These are phyloP conservation scores for Actinomortierella wolfii DNA, from an alignment of 371 early-diverging fungal species.

Conservation along the genomic window DNA sequence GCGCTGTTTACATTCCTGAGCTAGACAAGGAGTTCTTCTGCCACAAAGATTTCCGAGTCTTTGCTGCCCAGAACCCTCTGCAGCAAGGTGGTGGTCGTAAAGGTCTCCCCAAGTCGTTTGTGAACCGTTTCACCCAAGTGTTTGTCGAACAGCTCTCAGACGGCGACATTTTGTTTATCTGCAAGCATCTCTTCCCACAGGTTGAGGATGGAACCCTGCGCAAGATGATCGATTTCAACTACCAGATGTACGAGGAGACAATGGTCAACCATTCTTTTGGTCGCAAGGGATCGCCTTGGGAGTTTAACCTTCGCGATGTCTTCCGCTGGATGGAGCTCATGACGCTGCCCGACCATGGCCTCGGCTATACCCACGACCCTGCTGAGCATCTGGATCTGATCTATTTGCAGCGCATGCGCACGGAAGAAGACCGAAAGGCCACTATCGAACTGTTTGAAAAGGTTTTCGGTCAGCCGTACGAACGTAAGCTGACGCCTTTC, in stretches of 20 bases:
- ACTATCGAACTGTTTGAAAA: slow-evolving; percentile 67
- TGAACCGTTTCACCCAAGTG: slow-evolving; percentile 97
- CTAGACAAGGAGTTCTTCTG: slow-evolving; percentile 86
- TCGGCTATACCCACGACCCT: slow-evolving; percentile 56
- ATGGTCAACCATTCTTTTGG: slow-evolving; percentile 85
- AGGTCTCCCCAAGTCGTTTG: slow-evolving; percentile 97
- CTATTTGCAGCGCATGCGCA: slow-evolving; percentile 90
- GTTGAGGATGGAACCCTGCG: slow-evolving; percentile 53
- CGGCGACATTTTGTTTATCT: slow-evolving; percentile 82
- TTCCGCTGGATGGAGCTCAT: slow-evolving; percentile 92
- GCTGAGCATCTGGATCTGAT: slow-evolving; percentile 78
- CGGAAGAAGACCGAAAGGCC: slow-evolving; percentile 73
- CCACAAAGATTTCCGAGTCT: slow-evolving; percentile 88
- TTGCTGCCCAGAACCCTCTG: slow-evolving; percentile 99
- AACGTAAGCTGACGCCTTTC: slow-evolving; percentile 48
- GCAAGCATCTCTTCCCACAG: slow-evolving; percentile 69
- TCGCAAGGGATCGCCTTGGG: slow-evolving; percentile 93
- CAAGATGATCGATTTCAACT: slow-evolving; percentile 90
- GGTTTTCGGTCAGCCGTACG: slow-evolving; percentile 62
- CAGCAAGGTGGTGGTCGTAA: slow-evolving; percentile 98
- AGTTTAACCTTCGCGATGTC: slow-evolving; percentile 97
- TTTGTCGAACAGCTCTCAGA: slow-evolving; percentile 84
- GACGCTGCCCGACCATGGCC: slow-evolving; percentile 50
- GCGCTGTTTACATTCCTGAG: slow-evolving; percentile 94
- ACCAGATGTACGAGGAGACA: slow-evolving; percentile 81